Evolutionary conservation across 257 asterid species (phyloP).

Genomic region (Solanum clarkiae): DNA sequence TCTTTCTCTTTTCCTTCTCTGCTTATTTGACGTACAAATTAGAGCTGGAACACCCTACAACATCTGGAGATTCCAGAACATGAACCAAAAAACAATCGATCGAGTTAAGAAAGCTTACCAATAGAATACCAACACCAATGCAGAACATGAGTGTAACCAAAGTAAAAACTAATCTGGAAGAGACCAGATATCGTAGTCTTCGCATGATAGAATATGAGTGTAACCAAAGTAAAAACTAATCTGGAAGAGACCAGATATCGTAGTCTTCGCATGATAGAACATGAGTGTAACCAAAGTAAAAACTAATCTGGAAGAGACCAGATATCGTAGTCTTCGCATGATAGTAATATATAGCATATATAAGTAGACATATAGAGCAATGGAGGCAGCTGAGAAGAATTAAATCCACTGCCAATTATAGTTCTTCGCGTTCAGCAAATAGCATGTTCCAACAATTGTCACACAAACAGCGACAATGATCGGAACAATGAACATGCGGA

Average conservation of each 20-base stretch:
- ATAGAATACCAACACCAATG: slow-evolving; percentile 64
- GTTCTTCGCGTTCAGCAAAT: slow-evolving; percentile 74
- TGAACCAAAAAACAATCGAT: not conserved
- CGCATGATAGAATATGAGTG: slow-evolving; percentile 46
- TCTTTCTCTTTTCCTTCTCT: too few species aligned
- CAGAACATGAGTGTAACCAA: slow-evolving; percentile 81
- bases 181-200: slow-evolving; percentile 76
- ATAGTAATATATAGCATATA: slow-evolving; percentile 58
- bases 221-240: slow-evolving; percentile 79
- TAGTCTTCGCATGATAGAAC: slow-evolving; percentile 61
- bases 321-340: slow-evolving; percentile 63
- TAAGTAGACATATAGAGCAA: slow-evolving; percentile 57
- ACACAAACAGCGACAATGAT: slow-evolving; percentile 74
- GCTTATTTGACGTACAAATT: not conserved
- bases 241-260: slow-evolving; percentile 72
- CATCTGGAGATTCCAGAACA: slow-evolving; percentile 15
- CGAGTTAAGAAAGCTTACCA: slow-evolving; percentile 26
- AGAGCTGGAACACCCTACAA: slow-evolving; percentile 33
- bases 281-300: slow-evolving; percentile 75
- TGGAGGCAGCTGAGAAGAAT: slow-evolving; percentile 68
- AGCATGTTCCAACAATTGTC: slow-evolving; percentile 70
- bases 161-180: slow-evolving; percentile 75
- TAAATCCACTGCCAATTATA: slow-evolving; percentile 88
- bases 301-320: slow-evolving; percentile 73
- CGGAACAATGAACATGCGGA: slow-evolving; percentile 63